A percentile compares a stretch with the other conserved stretches of the same genome.
phyloP scores from a whole-genome alignment of 2,329 filamentous ascomycete species.

The Claviceps capensis region DNA sequence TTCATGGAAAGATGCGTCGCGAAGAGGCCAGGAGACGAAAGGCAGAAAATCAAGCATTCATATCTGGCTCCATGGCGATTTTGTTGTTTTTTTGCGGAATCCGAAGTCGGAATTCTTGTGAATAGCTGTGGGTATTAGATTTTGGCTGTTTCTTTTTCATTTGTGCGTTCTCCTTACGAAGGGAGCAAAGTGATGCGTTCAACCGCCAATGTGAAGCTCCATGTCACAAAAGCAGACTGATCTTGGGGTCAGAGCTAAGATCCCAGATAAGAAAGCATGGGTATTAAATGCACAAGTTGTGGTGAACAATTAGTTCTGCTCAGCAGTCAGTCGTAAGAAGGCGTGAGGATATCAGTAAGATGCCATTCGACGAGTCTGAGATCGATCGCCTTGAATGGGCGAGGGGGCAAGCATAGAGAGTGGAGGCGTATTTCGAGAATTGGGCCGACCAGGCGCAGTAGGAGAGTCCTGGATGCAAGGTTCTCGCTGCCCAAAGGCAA shows the following conservation, averaged over 20 bases:
- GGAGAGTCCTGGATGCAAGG: conserved; percentile 44
- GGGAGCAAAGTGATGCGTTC: not conserved
- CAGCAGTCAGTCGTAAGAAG: conserved; percentile 14
- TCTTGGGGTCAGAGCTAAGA: not conserved
- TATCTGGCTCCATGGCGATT: not conserved
- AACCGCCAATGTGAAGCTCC: conserved; percentile 1
- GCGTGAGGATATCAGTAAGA: conserved; percentile 38
- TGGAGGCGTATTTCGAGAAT: conserved; percentile 23
- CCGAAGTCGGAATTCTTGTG: not conserved
- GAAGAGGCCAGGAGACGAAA: not conserved
- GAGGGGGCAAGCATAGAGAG: conserved; percentile 32
- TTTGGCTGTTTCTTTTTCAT: not conserved
- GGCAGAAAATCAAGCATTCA: not conserved
- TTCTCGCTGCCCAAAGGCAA: conserved; percentile 74
- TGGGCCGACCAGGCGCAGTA: conserved; percentile 34
- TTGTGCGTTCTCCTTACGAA: not conserved
- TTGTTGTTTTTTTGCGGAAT: not conserved
- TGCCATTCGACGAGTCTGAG: conserved; percentile 45
- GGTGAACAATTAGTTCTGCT: conserved; percentile 10
- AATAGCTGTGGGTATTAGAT: not conserved
- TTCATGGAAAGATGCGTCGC: not conserved
- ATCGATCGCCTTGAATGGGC: conserved; percentile 33
- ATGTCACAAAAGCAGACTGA: not conserved
- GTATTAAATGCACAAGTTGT: conserved; percentile 8
- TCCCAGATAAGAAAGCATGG: conserved; percentile 11